Evolutionary conservation across 1,284 basidiomycete genomes (phyloP).

Genomic region (Meira nashicola): DNA sequence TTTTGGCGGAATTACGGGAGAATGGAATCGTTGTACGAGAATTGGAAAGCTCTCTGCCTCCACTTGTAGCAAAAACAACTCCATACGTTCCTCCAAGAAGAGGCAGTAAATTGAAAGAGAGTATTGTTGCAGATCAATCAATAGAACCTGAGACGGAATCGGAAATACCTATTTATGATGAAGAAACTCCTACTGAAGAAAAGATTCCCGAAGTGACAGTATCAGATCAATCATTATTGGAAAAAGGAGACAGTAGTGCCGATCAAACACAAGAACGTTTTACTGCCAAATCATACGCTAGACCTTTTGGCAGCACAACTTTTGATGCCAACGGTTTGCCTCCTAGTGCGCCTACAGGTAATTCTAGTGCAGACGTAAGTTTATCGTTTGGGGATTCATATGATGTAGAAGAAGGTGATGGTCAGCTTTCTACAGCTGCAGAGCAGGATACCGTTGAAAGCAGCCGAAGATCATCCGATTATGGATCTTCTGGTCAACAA

Average conservation of each 20-base stretch:
- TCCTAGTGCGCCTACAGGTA: slow-evolving; percentile 1
- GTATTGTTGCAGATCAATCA: not conserved
- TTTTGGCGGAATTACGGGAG: slow-evolving; percentile 40
- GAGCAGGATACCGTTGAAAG: not conserved
- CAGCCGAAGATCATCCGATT: not conserved
- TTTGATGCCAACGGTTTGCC: slow-evolving; percentile 10
- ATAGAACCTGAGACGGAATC: not conserved
- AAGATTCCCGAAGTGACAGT: no score
- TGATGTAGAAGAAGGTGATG: slow-evolving; percentile 10
- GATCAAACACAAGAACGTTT: not conserved
- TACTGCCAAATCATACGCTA: slow-evolving; percentile 1
- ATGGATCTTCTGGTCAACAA: not conserved
- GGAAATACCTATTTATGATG: not conserved
- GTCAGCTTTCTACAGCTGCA: not conserved
- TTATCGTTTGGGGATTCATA: slow-evolving; percentile 15
- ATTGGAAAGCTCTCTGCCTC: slow-evolving; percentile 40
- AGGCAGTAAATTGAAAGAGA: not conserved
- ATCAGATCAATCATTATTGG: not conserved
- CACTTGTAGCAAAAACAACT: slow-evolving; percentile 13
- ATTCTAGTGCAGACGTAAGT: slow-evolving; percentile 3
- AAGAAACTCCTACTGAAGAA: not conserved
- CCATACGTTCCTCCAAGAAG: not conserved
- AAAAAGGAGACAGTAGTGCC: not conserved
- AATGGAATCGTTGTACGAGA: slow-evolving; percentile 44
- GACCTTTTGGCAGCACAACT: not conserved